phyloP scores from a whole-genome alignment of 2,329 filamentous ascomycete genomes.

The Ophiognomonia clavigignenti-juglandacearum region DNA sequence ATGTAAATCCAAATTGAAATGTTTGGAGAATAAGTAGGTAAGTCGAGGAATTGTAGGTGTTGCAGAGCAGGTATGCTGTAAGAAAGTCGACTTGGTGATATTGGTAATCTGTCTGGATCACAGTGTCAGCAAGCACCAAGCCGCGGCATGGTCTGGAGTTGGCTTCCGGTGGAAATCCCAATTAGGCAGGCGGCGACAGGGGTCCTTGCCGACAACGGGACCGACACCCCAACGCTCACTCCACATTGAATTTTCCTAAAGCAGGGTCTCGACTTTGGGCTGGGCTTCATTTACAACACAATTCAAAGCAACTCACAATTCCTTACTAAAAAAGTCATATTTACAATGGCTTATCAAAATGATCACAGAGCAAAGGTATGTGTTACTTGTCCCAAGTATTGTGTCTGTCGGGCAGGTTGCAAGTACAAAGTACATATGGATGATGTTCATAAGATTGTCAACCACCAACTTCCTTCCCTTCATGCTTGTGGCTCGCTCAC shows the following conservation, averaged over 20 bases:
- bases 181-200: not conserved
- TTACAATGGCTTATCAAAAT: not conserved
- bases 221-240: not conserved
- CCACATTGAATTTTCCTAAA: not conserved
- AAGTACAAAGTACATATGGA: not conserved
- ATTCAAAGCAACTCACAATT: too few relatives aligned
- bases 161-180: not conserved
- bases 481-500: not conserved
- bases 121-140: not conserved
- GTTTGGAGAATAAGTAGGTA: not conserved
- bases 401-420: not conserved
- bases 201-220: not conserved
- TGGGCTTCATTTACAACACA: not conserved
- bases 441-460: not conserved
- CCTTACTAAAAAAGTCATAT: not conserved
- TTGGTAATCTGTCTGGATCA: conserved; percentile 14
- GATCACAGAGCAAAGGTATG: conserved; percentile 19
- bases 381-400: not conserved
- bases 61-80: not conserved
- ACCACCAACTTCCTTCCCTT: not conserved
- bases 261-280: not conserved
- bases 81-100: not conserved
- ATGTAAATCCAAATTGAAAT: not conserved
- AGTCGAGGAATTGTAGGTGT: not conserved
- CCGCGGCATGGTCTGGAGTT: not conserved